Percentiles rank a stretch among this genome's conserved stretches.
Evolutionary conservation across 768 basidiomycete species (phyloP).

Genomic region (Clitopilus passeckerianus): DNA sequence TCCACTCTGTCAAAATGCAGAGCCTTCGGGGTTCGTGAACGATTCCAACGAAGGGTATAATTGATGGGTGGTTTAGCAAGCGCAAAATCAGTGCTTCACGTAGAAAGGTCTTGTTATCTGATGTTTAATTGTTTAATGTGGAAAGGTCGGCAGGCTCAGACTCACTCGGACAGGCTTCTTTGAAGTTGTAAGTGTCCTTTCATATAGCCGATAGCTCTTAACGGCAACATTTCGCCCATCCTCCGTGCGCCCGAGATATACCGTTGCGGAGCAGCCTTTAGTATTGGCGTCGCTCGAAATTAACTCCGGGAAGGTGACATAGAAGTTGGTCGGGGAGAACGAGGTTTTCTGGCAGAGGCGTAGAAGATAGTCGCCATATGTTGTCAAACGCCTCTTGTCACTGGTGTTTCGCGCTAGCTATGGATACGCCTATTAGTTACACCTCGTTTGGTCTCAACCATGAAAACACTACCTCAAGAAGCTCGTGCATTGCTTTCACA

Average conservation of each 20-base stretch:
- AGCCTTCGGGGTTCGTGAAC: conserved; percentile 10
- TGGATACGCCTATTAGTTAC: not conserved
- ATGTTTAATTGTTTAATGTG: not conserved
- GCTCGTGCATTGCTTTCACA: conserved; percentile 8
- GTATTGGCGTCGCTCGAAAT: not conserved
- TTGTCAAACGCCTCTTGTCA: conserved; percentile 1
- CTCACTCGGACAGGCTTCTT: conserved; percentile 5
- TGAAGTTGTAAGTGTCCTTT: not conserved
- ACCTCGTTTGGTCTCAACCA: not conserved
- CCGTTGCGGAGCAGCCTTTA: conserved; percentile 10
- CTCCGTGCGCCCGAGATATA: conserved; percentile 10
- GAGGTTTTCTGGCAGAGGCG: conserved; percentile 5
- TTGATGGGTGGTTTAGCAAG: conserved; percentile 14
- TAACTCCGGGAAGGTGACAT: not conserved
- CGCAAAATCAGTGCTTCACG: conserved; percentile 16
- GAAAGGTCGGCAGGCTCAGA: not conserved
- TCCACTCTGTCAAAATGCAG: conserved; percentile 23
- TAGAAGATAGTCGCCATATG: conserved; percentile 9
- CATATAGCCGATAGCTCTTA: conserved; percentile 12
- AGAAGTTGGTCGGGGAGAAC: conserved; percentile 2
- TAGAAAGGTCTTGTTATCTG: conserved; percentile 8
- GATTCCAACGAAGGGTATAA: conserved; percentile 17
- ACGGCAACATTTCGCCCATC: conserved; percentile 8
- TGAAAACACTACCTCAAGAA: conserved; percentile 8
- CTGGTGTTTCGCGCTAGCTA: conserved; percentile 6